Conservation (phyloP, 192 early-diverging fungal genomes). For the Entomortierella chlamydospora region DNA sequence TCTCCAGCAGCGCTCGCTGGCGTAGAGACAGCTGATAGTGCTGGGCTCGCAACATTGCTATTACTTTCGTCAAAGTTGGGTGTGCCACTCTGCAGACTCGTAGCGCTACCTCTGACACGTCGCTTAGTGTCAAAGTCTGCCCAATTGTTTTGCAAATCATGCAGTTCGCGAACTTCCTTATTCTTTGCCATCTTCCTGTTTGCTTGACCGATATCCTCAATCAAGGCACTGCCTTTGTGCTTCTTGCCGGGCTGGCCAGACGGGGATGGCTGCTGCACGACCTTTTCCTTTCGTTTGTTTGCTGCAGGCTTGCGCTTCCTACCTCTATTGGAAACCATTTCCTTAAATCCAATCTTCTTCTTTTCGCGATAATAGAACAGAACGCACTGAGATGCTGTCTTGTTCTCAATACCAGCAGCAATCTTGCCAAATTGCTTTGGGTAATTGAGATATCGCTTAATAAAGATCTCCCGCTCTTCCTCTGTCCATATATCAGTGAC, state of each 20-base stretch:
- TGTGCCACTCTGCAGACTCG: constrained; percentile 21
- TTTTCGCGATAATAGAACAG: constrained; percentile 85
- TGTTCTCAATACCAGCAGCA: constrained; percentile 69
- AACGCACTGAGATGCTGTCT: constrained; percentile 77
- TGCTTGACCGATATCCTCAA: constrained; percentile 67
- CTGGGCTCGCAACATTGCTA: constrained; percentile 42
- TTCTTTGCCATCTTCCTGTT: constrained; percentile 58
- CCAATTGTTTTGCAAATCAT: constrained; percentile 56
- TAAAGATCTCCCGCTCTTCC: constrained; percentile 73
- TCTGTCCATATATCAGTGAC: constrained; percentile 75
- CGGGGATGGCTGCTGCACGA: constrained; percentile 52
- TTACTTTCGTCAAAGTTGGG: constrained; percentile 35
- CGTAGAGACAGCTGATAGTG: constrained; percentile 30
- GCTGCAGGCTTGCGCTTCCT: constrained; percentile 52
- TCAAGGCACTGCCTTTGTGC: constrained; percentile 50
- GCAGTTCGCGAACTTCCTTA: constrained; percentile 60
- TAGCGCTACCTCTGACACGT: constrained; percentile 37
- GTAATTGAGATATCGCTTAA: constrained; percentile 70
- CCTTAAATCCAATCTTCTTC: constrained; percentile 78
- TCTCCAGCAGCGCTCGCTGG: constrained; percentile 14
- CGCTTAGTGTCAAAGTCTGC: constrained; percentile 45
- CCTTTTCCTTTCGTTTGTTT: constrained; percentile 61
- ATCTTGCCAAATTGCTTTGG: constrained; percentile 85
- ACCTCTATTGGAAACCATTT: constrained; percentile 63
- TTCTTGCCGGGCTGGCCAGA: constrained; percentile 46